Evolutionary conservation across 306 rosid genomes (phyloP).

Genomic region (Canavalia gladiata): DNA sequence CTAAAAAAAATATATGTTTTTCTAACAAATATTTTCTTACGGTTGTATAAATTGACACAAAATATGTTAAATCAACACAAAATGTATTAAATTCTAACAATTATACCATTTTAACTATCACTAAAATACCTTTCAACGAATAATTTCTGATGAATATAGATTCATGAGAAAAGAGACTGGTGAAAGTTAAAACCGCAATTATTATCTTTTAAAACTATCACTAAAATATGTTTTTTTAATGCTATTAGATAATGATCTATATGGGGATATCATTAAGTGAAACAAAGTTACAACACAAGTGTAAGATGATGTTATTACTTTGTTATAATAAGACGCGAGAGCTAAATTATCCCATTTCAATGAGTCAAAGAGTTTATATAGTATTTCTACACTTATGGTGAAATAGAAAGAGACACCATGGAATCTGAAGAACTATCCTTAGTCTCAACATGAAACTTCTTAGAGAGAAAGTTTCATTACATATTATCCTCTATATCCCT

Average conservation of each 20-base stretch:
- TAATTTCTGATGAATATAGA: too few relatives aligned
- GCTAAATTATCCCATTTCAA: background rate
- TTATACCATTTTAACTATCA: too few relatives aligned
- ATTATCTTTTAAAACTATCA: too few relatives aligned
- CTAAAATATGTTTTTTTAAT: too few relatives aligned
- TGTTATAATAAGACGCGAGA: background rate
- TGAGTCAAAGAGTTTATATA: background rate
- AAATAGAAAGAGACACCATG: conserved; percentile 61
- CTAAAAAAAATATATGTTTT: too few relatives aligned
- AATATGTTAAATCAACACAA: too few relatives aligned
- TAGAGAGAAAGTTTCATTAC: conserved; percentile 39
- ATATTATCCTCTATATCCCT: conserved; percentile 36
- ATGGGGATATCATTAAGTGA: background rate
- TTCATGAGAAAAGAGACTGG: too few relatives aligned
- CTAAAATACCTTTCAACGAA: too few relatives aligned
- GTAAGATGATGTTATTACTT: conserved; percentile 21
- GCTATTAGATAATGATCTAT: background rate
- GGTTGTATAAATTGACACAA: too few relatives aligned
- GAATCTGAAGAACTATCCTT: conserved; percentile 76
- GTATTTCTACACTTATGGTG: conserved; percentile 80
- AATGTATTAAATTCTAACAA: too few relatives aligned
- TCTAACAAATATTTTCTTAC: too few relatives aligned
- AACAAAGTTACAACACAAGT: conserved; percentile 19
- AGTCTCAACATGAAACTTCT: conserved; percentile 62
- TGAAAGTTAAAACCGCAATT: too few relatives aligned